phyloP scores from a whole-genome alignment of 345 rosid genomes.

The Ailanthus altissimus region DNA sequence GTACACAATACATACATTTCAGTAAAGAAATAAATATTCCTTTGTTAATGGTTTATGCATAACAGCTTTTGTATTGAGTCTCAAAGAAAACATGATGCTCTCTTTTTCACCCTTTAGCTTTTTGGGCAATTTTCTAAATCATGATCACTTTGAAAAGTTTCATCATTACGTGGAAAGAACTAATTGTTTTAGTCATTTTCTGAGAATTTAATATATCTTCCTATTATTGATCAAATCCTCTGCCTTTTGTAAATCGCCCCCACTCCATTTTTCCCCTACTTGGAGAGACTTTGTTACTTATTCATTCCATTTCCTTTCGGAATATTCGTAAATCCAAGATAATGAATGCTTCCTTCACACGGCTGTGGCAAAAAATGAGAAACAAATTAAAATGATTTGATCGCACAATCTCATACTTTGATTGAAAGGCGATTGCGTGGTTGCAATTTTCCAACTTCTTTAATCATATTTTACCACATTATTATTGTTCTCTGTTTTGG shows the following conservation, averaged over 20 bases:
- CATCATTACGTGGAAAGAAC: slow-evolving; percentile 43
- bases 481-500: neutral
- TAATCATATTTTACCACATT: neutral
- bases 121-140: slow-evolving; percentile 39
- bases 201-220: slow-evolving; percentile 3
- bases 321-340: slow-evolving; percentile 17
- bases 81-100: slow-evolving; percentile 18
- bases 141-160: slow-evolving; percentile 48
- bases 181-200: slow-evolving; percentile 24
- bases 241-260: slow-evolving; percentile 15
- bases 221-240: slow-evolving; percentile 32
- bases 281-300: too few species aligned
- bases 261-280: neutral
- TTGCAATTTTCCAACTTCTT: slow-evolving; percentile 22
- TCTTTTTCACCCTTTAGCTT: slow-evolving; percentile 20
- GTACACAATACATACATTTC: too few species aligned
- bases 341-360: slow-evolving; percentile 25
- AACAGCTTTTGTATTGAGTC: slow-evolving; percentile 11
- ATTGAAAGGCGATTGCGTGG: slow-evolving; percentile 23
- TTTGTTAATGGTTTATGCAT: neutral
- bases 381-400: slow-evolving; percentile 13
- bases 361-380: slow-evolving; percentile 15
- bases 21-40: too few species aligned
- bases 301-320: slow-evolving; percentile 10
- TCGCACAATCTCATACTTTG: slow-evolving; percentile 9